Evolutionary conservation across 2,329 filamentous ascomycete species (phyloP).

Genomic region (Aspergillus sp.): DNA sequence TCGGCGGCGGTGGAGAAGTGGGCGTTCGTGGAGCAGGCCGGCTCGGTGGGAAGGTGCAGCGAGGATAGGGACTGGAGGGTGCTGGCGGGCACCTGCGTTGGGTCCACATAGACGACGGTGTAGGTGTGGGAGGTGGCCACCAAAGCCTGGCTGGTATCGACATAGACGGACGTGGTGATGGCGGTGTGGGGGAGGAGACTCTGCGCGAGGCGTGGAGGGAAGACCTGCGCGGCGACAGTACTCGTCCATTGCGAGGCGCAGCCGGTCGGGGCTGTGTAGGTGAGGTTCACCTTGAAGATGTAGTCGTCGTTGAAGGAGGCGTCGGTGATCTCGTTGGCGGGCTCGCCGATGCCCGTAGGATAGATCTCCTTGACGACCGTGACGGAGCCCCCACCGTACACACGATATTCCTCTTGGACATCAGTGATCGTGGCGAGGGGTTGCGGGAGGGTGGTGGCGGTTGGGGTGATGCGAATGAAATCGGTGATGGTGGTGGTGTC

Average conservation of each 20-base stretch:
- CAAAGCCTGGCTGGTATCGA: conserved; percentile 23
- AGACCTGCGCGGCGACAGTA: conserved; percentile 20
- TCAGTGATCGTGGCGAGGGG: conserved; percentile 18
- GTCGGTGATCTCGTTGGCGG: too few species aligned
- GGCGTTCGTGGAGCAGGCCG: too few species aligned
- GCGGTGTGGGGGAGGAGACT: conserved; percentile 25
- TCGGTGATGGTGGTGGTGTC: conserved; percentile 9
- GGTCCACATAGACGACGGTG: conserved; percentile 25
- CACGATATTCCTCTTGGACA: conserved; percentile 11
- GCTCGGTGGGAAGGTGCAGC: conserved; percentile 9
- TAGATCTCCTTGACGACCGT: conserved; percentile 29
- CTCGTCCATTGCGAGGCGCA: conserved; percentile 29
- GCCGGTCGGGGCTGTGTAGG: conserved; percentile 25
- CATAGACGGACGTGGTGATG: conserved; percentile 19
- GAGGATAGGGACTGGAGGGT: too few species aligned
- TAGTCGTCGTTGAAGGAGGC: conserved; percentile 6
- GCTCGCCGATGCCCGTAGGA: conserved; percentile 22
- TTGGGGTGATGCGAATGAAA: conserved; percentile 22
- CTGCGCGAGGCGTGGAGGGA: conserved; percentile 16
- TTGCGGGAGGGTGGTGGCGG: conserved; percentile 21
- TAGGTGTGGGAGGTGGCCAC: conserved; percentile 25
- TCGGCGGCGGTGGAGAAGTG: conserved; percentile 3
- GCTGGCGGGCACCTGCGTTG: conserved; percentile 28
- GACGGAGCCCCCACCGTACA: too few species aligned
- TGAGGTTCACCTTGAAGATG: conserved; percentile 27